phyloP scores from a whole-genome alignment of 352 stramenopile species.

The Plasmopara viticola region DNA sequence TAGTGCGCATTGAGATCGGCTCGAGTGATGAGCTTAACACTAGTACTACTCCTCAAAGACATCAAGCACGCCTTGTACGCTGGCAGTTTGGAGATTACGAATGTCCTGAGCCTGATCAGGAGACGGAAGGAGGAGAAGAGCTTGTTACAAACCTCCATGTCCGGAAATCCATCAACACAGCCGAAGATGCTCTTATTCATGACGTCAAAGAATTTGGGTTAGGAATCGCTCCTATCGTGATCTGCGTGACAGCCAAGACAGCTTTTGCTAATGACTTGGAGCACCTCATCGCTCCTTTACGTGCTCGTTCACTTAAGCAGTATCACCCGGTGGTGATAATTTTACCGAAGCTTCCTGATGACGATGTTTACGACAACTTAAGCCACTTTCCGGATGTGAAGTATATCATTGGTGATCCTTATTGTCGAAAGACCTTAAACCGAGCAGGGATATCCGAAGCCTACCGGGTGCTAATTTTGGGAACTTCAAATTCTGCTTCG shows the following conservation, averaged over 20 bases:
- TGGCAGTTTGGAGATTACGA: conserved; percentile 26
- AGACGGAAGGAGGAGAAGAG: conserved; percentile 13
- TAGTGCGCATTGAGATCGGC: conserved; percentile 22
- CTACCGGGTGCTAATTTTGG: conserved; percentile 70
- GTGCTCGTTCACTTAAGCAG: conserved; percentile 54
- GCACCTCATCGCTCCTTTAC: conserved; percentile 69
- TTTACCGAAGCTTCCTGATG: conserved; percentile 41
- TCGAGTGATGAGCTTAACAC: conserved; percentile 12
- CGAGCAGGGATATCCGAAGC: conserved; percentile 61
- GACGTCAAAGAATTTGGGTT: conserved; percentile 47
- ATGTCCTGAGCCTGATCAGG: conserved; percentile 22
- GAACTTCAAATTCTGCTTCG: conserved; percentile 44
- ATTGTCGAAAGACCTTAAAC: conserved; percentile 44
- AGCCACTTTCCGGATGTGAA: conserved; percentile 65
- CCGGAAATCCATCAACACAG: conserved; percentile 7
- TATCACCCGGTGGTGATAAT: conserved; percentile 74
- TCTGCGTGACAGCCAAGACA: conserved; percentile 53
- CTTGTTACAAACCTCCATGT: conserved; percentile 5
- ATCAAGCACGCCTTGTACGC: conserved; percentile 24
- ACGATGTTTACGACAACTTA: conserved; percentile 60
- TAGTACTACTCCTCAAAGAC: conserved; percentile 16
- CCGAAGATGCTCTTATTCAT: conserved; percentile 44
- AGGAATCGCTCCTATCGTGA: conserved; percentile 52
- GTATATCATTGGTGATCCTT: conserved; percentile 66
- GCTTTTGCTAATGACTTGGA: conserved; percentile 70